phyloP scores from a whole-genome alignment of 106 monocot genomes.

The Cymbidium sinense region DNA sequence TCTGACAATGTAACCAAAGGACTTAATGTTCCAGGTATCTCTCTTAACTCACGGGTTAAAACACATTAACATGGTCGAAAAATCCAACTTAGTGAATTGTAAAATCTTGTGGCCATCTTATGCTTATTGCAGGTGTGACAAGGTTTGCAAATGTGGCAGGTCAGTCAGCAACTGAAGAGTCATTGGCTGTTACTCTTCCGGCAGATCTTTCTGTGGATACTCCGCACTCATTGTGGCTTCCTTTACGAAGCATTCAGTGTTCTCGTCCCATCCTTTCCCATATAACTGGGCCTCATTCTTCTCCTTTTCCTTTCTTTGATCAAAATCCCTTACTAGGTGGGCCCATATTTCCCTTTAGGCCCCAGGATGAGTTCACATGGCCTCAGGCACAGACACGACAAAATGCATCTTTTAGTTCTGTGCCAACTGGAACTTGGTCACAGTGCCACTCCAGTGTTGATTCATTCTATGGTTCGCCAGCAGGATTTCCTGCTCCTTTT shows the following conservation, averaged over 20 bases:
- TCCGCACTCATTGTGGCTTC: slow-evolving; percentile 70
- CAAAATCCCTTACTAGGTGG: slow-evolving; percentile 74
- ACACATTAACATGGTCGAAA: not conserved
- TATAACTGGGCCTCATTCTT: slow-evolving; percentile 52
- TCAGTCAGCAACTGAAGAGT: slow-evolving; percentile 63
- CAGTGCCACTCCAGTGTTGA: slow-evolving; percentile 63
- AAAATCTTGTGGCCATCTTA: not conserved
- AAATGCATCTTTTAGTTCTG: slow-evolving; percentile 38
- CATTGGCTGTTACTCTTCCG: slow-evolving; percentile 72
- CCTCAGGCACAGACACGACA: slow-evolving; percentile 60
- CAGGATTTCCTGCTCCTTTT: slow-evolving; percentile 78
- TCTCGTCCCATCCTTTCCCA: slow-evolving; percentile 62
- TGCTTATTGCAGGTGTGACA: slow-evolving; percentile 24
- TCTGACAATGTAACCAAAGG: slow-evolving; percentile 30
- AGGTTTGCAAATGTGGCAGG: slow-evolving; percentile 16
- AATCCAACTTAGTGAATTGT: not conserved
- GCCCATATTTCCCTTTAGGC: slow-evolving; percentile 60
- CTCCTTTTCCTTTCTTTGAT: slow-evolving; percentile 82
- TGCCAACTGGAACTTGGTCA: slow-evolving; percentile 61
- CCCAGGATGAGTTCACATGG: slow-evolving; percentile 57
- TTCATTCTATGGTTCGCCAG: slow-evolving; percentile 70
- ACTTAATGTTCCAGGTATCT: slow-evolving; percentile 21
- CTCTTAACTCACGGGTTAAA: slow-evolving; percentile 2
- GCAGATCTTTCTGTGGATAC: slow-evolving; percentile 95
- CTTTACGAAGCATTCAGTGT: slow-evolving; percentile 57